Evolutionary conservation across 352 stramenopile species (phyloP).

Genomic region (Aphanomyces astaci): DNA sequence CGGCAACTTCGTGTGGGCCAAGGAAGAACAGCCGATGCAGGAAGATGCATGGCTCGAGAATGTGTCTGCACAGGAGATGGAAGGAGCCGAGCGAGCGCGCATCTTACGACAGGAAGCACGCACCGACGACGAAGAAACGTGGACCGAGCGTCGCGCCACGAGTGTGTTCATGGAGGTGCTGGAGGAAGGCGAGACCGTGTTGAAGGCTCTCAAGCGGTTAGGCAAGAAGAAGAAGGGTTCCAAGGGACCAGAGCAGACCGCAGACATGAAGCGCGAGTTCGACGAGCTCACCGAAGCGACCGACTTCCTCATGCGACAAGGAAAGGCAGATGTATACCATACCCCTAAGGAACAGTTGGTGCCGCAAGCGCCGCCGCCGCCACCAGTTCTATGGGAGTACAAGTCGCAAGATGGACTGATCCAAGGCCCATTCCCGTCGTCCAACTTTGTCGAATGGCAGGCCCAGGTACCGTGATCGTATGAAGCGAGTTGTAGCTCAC

Average conservation of each 20-base stretch:
- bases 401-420: conserved; percentile 59
- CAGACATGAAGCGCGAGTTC: conserved; percentile 72
- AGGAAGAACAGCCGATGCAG: conserved; percentile 61
- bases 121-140: conserved; percentile 40
- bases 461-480: conserved; percentile 38
- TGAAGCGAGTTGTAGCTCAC: background rate
- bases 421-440: conserved; percentile 64
- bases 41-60: conserved; percentile 77
- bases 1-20: conserved; percentile 77
- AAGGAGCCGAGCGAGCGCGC: conserved; percentile 37
- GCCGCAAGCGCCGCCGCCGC: conserved; percentile 29
- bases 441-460: conserved; percentile 66
- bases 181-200: conserved; percentile 58
- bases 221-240: conserved; percentile 41
- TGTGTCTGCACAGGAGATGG: conserved; percentile 67
- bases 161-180: conserved; percentile 47
- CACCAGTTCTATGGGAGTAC: conserved; percentile 64
- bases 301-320: conserved; percentile 66
- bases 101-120: conserved; percentile 57
- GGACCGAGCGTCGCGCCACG: conserved; percentile 33
- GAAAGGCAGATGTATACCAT: conserved; percentile 72
- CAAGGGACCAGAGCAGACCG: conserved; percentile 31
- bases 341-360: conserved; percentile 79
- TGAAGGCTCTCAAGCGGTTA: conserved; percentile 65
- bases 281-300: conserved; percentile 69